These are phyloP conservation scores for Sporothrix luriei DNA, from an alignment of 2,329 filamentous ascomycete genomes.

Conservation along the genomic window DNA sequence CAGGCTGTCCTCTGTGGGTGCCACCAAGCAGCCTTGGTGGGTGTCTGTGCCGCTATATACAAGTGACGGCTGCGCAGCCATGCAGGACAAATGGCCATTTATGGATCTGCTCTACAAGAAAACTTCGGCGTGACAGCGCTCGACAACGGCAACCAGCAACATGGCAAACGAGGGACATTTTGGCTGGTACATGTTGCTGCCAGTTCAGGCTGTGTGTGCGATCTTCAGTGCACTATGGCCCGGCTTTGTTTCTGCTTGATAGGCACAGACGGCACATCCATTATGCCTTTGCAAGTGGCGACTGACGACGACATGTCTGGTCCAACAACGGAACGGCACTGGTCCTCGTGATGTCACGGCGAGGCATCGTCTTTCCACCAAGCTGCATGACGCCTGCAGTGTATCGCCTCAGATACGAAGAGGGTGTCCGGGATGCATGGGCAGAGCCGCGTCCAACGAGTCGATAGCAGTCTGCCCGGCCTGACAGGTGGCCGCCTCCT, in stretches of 20 bases:
- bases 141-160: background rate
- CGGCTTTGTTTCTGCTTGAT: slow-evolving; percentile 17
- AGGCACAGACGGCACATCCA: slow-evolving; percentile 17
- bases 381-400: background rate
- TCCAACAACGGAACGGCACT: too few relatives aligned
- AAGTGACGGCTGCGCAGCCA: background rate
- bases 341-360: background rate
- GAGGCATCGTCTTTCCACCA: background rate
- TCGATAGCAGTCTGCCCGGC: background rate
- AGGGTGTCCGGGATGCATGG: background rate
- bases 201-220: slow-evolving; percentile 3
- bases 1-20: background rate
- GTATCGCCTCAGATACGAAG: background rate
- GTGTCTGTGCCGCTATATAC: background rate
- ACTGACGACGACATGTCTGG: too few relatives aligned
- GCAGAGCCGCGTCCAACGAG: background rate
- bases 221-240: background rate
- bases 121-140: background rate
- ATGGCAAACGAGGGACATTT: background rate
- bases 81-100: background rate
- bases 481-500: too few relatives aligned
- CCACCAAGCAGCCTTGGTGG: background rate
- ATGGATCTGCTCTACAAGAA: background rate
- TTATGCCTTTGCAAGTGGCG: background rate
- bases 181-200: background rate